Evolutionary conservation across 164 flowering plant genomes (phyloP).

Genomic region (Saururus chinensis): DNA sequence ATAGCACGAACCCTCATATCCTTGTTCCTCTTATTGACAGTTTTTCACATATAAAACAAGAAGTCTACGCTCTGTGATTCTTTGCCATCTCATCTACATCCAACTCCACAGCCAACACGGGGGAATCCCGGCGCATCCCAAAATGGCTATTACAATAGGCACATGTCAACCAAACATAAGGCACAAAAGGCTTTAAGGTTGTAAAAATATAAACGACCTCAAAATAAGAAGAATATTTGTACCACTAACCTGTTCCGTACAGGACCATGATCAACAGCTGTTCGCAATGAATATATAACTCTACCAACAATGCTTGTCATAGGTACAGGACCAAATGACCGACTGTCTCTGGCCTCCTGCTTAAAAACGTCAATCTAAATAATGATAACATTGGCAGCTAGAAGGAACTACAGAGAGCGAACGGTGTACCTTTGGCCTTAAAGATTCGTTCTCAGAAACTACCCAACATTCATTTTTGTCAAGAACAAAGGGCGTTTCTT

Average conservation of each 20-base stretch:
- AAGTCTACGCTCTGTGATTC: conserved; percentile 41
- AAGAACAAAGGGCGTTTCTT: conserved; percentile 80
- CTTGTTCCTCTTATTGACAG: background rate
- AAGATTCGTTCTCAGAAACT: conserved; percentile 64
- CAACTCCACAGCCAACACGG: conserved; percentile 74
- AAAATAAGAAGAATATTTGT: background rate
- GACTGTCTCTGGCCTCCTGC: conserved; percentile 93
- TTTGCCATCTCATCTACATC: conserved; percentile 88
- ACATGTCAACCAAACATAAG: background rate
- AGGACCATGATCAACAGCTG: conserved; percentile 90
- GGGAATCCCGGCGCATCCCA: conserved; percentile 57
- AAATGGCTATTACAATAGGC: conserved; percentile 26
- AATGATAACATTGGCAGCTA: background rate
- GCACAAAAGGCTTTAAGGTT: background rate
- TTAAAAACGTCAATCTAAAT: background rate
- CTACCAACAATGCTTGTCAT: conserved; percentile 73
- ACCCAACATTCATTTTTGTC: conserved; percentile 91
- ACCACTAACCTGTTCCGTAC: conserved; percentile 67
- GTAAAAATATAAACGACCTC: too few relatives aligned
- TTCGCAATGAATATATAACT: conserved; percentile 66
- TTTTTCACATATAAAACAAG: background rate
- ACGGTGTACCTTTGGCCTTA: conserved; percentile 71
- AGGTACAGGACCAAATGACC: conserved; percentile 81
- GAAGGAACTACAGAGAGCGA: background rate
- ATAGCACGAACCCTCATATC: background rate